A percentile compares a stretch with the other conserved stretches of the same genome.
phyloP scores from a whole-genome alignment of 2,329 filamentous ascomycete genomes.

The Chalara sp. region DNA sequence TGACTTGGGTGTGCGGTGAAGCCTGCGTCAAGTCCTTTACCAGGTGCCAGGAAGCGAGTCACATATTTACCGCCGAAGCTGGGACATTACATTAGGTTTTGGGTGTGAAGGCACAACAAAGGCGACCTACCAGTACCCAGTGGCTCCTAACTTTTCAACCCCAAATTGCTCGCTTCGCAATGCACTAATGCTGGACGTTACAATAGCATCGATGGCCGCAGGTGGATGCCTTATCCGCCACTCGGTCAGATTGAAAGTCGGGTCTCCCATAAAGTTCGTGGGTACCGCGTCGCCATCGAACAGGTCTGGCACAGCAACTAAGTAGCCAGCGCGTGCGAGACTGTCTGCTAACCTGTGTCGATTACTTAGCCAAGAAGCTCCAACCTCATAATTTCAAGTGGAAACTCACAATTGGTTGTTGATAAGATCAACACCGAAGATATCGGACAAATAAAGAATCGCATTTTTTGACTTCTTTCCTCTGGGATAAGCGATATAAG shows the following conservation, averaged over 20 bases:
- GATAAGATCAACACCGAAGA: constrained; percentile 31
- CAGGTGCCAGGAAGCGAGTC: constrained; percentile 44
- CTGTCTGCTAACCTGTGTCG: constrained; percentile 51
- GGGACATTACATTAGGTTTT: not conserved
- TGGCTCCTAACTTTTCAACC: not conserved
- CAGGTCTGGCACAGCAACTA: constrained; percentile 58
- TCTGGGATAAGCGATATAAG: constrained; percentile 46
- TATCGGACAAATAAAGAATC: constrained; percentile 49
- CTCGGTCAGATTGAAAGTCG: not conserved
- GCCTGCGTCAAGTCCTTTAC: constrained; percentile 46
- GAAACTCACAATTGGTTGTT: not conserved
- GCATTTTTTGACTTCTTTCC: constrained; percentile 45
- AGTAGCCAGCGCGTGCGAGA: constrained; percentile 60
- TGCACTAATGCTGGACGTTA: not conserved
- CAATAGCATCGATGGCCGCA: not conserved
- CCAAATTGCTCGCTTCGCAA: not conserved
- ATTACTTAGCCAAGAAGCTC: no score
- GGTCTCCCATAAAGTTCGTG: not conserved
- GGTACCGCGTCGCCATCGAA: constrained; percentile 45
- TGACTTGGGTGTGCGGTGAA: constrained; percentile 61
- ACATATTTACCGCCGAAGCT: constrained; percentile 53
- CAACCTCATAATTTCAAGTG: not conserved
- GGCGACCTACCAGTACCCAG: not conserved
- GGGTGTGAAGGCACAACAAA: constrained; percentile 4
- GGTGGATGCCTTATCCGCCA: not conserved